Base-by-base conservation (phyloP, 768 basidiomycete genomes). In the Rhizopogon rudus region DNA sequence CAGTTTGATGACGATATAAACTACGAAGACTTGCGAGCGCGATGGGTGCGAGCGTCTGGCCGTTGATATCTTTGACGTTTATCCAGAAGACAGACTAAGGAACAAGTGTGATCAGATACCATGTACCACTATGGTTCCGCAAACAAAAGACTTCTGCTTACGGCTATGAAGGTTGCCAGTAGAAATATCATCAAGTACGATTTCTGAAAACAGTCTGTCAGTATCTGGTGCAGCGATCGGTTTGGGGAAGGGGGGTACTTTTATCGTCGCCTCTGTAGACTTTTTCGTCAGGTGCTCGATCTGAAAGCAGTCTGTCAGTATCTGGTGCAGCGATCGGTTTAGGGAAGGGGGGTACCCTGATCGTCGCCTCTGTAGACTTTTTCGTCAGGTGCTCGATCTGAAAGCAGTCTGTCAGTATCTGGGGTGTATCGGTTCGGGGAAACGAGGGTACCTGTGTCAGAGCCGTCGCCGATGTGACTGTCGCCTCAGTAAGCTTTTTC, bases 121-220 rank as follows among this genome's bases (percentile, higher is more conserved):
- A 31, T 25, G 0, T 25, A 25, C 22, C 22, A 25, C 31, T 33
- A 33, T 33, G 5, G 33, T 28, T 33, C 5, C 12, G 25, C 25
- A 13, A 4, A 35, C 16, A 13, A 42, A 22, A 42, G 20, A 28
- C 13, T 6, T 31, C 3, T 5, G 8, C 68, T 56, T 28, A 73
- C 72, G 1, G 71, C 60, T 37, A 67, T 40, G 49, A 85, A 80
- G 14, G 75, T 76, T 3, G 80, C 77, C 0, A 83, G 83, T 8
- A 85, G 67, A 63, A 84, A 86, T 17, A 83, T 62, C 80, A 84
- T 84, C 0, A 86, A 65, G 56, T 82, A 83, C 0, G 81, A 62
- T 14, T 69, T 67, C 68, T 69, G 25, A 31, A 22, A 5, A 16
- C 29, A 17, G 13, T 5, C 22, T 1, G n/a, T 54, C 37, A 31